Conservation (phyloP, 1,284 basidiomycete genomes). For the Apiotrichum veenhuisii region DNA sequence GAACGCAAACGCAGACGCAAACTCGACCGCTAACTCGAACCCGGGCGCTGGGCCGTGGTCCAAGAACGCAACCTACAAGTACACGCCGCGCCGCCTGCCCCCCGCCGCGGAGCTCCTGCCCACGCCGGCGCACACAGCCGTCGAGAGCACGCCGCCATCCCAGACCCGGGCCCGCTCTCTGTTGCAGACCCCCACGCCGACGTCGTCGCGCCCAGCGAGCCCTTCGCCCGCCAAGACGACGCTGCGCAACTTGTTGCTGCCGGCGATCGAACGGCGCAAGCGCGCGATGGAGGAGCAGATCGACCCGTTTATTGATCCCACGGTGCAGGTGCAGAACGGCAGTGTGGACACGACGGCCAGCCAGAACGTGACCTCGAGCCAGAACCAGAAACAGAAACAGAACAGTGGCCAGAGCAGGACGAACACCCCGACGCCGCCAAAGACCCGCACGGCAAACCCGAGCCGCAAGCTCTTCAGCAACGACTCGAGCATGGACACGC, state of each 20-base stretch:
- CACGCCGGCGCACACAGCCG: too few species aligned
- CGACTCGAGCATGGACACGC: not conserved
- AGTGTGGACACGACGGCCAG: too few species aligned
- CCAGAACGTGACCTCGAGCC: too few species aligned
- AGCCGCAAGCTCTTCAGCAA: not conserved
- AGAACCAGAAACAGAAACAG: too few species aligned
- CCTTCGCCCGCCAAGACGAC: not conserved
- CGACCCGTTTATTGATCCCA: not conserved
- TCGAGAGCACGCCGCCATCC: not conserved
- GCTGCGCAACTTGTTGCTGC: not conserved
- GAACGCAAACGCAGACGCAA: too few species aligned
- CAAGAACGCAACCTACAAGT: too few species aligned
- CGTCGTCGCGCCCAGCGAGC: not conserved
- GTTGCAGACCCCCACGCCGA: not conserved
- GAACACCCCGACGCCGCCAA: too few species aligned
- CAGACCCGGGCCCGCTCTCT: not conserved
- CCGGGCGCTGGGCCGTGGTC: too few species aligned
- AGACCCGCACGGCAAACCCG: not conserved
- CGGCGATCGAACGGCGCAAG: not conserved
- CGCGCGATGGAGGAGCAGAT: not conserved
- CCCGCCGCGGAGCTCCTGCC: too few species aligned
- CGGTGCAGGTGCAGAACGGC: too few species aligned
- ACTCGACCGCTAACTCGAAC: not conserved
- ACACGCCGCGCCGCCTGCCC: too few species aligned
- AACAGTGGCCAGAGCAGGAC: too few species aligned